Evolutionary conservation across 2,329 filamentous ascomycete genomes (phyloP).

Genomic region (Xylariaceae sp.): DNA sequence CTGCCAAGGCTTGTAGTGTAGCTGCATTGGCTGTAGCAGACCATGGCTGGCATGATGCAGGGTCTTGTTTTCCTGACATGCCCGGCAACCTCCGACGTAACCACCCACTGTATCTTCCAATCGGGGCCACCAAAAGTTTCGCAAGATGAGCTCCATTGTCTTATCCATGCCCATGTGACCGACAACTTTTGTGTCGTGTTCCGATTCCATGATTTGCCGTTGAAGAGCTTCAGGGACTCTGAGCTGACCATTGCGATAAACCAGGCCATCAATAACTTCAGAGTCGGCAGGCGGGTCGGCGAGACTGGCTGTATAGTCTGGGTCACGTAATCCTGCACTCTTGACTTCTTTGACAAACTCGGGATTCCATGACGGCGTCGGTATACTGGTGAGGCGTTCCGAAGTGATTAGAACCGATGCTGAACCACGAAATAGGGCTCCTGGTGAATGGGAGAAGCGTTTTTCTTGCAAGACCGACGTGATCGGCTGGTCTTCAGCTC

Average conservation of each 20-base stretch:
- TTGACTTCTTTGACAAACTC: too few species aligned
- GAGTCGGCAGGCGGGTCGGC: too few species aligned
- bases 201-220: too few species aligned
- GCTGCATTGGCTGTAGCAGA: neutral
- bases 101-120: neutral
- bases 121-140: neutral
- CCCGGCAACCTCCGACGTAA: neutral
- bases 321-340: too few species aligned
- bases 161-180: neutral
- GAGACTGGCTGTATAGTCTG: too few species aligned
- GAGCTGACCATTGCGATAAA: too few species aligned
- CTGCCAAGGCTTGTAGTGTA: neutral
- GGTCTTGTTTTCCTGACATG: neutral
- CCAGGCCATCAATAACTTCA: too few species aligned
- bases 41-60: neutral
- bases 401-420: too few species aligned
- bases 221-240: too few species aligned
- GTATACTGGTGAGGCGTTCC: too few species aligned
- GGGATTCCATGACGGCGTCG: too few species aligned
- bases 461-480: neutral
- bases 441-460: neutral
- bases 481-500: neutral
- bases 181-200: neutral
- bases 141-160: neutral
- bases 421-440: too few species aligned